Evolutionary conservation across 164 flowering plant species (phyloP).

Genomic region (Platanus orientalis): DNA sequence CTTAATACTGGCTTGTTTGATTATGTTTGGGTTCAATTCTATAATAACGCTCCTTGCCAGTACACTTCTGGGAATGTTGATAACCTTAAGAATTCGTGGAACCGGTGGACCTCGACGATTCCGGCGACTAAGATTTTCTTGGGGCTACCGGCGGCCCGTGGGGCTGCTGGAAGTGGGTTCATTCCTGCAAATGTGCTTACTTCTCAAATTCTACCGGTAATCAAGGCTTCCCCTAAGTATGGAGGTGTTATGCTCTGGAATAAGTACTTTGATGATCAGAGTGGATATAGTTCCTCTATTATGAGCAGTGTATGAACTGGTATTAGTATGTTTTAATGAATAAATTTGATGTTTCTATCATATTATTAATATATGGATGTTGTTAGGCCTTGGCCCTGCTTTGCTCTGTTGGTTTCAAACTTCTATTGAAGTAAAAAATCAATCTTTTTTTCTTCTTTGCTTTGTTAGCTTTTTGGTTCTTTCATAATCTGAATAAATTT

Average conservation of each 20-base stretch:
- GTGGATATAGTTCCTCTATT: slow-evolving; percentile 10
- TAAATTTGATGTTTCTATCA: too few species aligned
- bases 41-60: slow-evolving; percentile 10
- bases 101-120: slow-evolving; percentile 4
- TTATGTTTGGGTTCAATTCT: too few species aligned
- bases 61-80: background rate
- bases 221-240: slow-evolving; percentile 11
- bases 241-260: slow-evolving; percentile 21
- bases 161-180: too few species aligned
- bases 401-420: too few species aligned
- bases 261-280: slow-evolving; percentile 8
- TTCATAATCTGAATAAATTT: too few species aligned
- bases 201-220: slow-evolving; percentile 3
- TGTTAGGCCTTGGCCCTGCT: too few species aligned
- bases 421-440: too few species aligned
- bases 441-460: too few species aligned
- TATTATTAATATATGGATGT: too few species aligned
- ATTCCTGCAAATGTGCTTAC: slow-evolving; percentile 2
- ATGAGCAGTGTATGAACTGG: background rate
- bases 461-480: too few species aligned
- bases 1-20: background rate
- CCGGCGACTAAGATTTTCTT: slow-evolving; percentile 8
- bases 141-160: too few species aligned
- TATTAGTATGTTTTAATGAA: too few species aligned
- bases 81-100: background rate